Conservation (phyloP, 106 monocot species). For the Dendrobium catenatum region DNA sequence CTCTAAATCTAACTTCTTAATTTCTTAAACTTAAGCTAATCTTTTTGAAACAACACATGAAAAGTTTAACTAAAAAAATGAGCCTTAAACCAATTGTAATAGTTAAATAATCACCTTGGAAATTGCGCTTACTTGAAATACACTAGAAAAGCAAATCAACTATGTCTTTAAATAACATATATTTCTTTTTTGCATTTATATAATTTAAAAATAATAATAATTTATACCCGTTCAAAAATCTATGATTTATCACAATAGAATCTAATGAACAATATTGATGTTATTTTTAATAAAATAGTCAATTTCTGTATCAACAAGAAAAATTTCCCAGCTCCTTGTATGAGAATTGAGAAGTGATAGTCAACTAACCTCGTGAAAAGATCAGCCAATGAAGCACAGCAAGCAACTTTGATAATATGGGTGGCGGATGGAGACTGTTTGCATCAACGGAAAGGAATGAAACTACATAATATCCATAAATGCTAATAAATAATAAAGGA, state of each 20-base stretch:
- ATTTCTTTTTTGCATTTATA: too few relatives aligned
- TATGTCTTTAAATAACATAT: too few relatives aligned
- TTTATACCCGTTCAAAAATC: too few relatives aligned
- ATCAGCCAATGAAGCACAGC: constrained; percentile 75
- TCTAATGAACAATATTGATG: too few relatives aligned
- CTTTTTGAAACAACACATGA: neutral
- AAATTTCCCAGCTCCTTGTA: too few relatives aligned
- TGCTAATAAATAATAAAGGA: neutral
- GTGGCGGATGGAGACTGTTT: constrained; percentile 48
- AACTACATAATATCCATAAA: neutral
- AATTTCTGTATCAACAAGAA: too few relatives aligned
- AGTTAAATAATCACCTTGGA: neutral
- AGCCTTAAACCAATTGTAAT: neutral
- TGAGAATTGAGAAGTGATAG: neutral
- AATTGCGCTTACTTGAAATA: neutral
- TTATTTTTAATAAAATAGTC: too few relatives aligned
- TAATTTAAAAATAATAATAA: too few relatives aligned
- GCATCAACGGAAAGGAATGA: neutral
- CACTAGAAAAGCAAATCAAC: neutral
- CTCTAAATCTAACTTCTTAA: too few relatives aligned
- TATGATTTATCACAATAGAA: too few relatives aligned
- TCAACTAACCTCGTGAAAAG: constrained; percentile 66
- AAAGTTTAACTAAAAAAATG: neutral
- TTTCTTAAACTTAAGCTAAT: neutral
- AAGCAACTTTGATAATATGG: constrained; percentile 50